These are phyloP conservation scores for Starmera quercuum DNA, from an alignment of 805 yeast genomes.

Conservation along the genomic window DNA sequence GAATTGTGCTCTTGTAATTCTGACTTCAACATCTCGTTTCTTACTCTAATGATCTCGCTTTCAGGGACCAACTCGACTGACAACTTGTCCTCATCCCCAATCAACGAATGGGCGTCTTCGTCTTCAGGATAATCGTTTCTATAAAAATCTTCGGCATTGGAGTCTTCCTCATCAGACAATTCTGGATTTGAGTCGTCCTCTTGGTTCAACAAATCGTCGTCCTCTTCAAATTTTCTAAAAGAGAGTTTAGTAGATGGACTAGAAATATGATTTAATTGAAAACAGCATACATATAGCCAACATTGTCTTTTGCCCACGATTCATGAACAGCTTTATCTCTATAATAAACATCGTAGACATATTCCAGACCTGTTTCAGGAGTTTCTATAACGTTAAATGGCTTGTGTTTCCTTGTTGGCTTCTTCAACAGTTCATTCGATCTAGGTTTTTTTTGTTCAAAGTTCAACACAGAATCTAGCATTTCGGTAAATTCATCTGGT, in stretches of 20 bases:
- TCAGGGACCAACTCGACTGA: conserved; percentile 11
- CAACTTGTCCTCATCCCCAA: conserved; percentile 8
- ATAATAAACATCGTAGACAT: conserved; percentile 87
- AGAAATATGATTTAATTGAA: conserved; percentile 3
- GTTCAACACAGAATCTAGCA: conserved; percentile 57
- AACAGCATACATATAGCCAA: conserved; percentile 34
- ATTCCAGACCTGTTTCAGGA: conserved; percentile 41
- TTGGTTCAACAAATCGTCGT: conserved; percentile 25
- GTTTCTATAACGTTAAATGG: conserved; percentile 9
- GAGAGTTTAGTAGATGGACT: conserved; percentile 2
- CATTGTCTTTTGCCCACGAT: conserved; percentile 21
- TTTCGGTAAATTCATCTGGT: conserved; percentile 63
- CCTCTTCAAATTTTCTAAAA: conserved; percentile 36
- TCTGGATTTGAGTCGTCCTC: conserved; percentile 32
- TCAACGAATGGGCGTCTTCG: conserved; percentile 52
- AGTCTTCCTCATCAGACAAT: conserved; percentile 69
- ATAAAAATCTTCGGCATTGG: conserved; percentile 88
- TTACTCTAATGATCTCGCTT: conserved; percentile 3
- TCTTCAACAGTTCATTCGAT: conserved; percentile 8
- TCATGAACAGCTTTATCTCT: conserved; percentile 58
- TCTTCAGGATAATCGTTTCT: conserved; percentile 94
- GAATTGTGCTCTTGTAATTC: background rate
- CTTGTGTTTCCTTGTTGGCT: conserved; percentile 19
- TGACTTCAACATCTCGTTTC: conserved; percentile 1
- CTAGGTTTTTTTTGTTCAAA: conserved; percentile 21